A percentile compares a stretch with the other conserved stretches of the same genome.
These are phyloP conservation scores for Exophiala calicioides DNA, from an alignment of 2,329 filamentous ascomycete genomes.

Conservation along the genomic window DNA sequence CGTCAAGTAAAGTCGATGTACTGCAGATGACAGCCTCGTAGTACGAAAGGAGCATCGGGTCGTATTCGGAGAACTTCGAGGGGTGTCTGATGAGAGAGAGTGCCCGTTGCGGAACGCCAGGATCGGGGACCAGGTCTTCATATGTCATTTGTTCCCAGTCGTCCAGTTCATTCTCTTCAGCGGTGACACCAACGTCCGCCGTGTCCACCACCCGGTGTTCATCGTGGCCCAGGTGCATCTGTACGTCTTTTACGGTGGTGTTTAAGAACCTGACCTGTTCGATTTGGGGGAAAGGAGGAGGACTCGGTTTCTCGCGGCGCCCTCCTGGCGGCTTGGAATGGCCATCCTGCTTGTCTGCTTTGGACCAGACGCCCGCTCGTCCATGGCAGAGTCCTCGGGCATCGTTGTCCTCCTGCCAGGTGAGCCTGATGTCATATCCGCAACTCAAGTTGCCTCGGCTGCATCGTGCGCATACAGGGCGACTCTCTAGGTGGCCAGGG, in stretches of 20 bases:
- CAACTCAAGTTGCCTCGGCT: constrained; percentile 1
- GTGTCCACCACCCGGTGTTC: not conserved
- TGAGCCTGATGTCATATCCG: constrained; percentile 29
- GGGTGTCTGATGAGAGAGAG: not conserved
- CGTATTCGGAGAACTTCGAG: constrained; percentile 11
- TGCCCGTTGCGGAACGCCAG: not conserved
- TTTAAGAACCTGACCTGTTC: constrained; percentile 4
- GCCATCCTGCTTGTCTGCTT: constrained; percentile 14
- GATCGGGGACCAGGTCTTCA: not conserved
- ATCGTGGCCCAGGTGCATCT: constrained; percentile 3
- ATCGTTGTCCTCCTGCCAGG: constrained; percentile 34
- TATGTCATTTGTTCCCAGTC: too few species aligned
- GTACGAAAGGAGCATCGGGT: constrained; percentile 31
- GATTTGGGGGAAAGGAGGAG: not conserved
- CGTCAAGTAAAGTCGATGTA: constrained; percentile 34
- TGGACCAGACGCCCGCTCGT: constrained; percentile 31
- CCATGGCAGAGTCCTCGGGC: constrained; percentile 34
- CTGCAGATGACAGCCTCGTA: constrained; percentile 35
- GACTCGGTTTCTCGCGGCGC: not conserved
- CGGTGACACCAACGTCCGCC: not conserved
- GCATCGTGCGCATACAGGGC: constrained; percentile 31
- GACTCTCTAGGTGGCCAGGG: constrained; percentile 19
- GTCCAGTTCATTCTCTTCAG: too few species aligned
- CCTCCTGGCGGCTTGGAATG: not conserved
- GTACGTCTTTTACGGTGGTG: constrained; percentile 6